Conservation (phyloP, 2,329 filamentous ascomycete genomes). For the Zelopaecilomyces penicillatus region DNA sequence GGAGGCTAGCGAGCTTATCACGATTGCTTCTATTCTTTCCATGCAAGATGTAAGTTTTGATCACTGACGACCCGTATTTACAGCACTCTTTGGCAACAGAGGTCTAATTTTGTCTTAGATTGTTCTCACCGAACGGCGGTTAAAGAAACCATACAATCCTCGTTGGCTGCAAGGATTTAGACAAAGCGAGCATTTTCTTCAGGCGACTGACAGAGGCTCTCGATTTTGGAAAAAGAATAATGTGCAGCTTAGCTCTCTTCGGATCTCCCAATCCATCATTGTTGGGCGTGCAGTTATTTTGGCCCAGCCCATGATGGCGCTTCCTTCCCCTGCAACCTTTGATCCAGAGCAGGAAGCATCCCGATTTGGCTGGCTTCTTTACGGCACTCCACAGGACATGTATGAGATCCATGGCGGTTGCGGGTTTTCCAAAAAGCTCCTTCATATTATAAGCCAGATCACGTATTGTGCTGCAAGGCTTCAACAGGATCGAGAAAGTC, state of each 20-base stretch:
- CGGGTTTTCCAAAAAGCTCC: conserved; percentile 31
- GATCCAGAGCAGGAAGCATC: conserved; percentile 20
- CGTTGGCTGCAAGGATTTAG: conserved; percentile 31
- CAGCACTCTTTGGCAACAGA: too few relatives aligned
- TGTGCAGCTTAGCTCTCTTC: conserved; percentile 25
- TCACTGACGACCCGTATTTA: too few relatives aligned
- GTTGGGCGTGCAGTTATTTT: conserved; percentile 31
- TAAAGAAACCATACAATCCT: conserved; percentile 22
- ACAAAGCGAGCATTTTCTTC: conserved; percentile 26
- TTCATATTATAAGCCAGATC: conserved; percentile 29
- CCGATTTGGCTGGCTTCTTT: conserved; percentile 31
- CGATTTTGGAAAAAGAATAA: conserved; percentile 28
- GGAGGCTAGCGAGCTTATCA: conserved; percentile 25
- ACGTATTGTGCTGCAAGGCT: conserved; percentile 28
- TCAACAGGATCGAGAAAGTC: conserved; percentile 23
- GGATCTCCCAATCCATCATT: conserved; percentile 30
- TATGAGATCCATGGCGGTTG: conserved; percentile 33
- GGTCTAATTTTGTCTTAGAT: conserved; percentile 16
- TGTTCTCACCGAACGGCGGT: conserved; percentile 28
- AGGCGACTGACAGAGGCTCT: conserved; percentile 26
- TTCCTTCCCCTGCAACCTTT: conserved; percentile 20
- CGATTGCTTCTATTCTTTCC: conserved; percentile 28
- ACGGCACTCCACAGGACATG: conserved; percentile 26
- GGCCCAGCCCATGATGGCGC: conserved; percentile 29
- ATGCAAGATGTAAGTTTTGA: conserved; percentile 29